Conservation (phyloP, 2,329 filamentous ascomycete genomes). For the Blumeria graminis region DNA sequence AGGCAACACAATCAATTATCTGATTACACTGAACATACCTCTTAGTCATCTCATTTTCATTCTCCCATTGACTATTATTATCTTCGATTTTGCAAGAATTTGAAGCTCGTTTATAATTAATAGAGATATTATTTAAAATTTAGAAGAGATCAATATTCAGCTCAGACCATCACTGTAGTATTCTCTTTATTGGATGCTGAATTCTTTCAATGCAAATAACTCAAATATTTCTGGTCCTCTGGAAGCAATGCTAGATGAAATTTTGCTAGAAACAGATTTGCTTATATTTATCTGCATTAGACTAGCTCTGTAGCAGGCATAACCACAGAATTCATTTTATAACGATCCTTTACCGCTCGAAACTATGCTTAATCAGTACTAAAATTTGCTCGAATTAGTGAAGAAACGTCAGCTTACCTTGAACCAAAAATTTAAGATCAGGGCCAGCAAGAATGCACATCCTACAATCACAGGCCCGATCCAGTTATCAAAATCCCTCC, state of each 20-base stretch:
- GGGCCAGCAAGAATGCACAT: constrained; percentile 48
- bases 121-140: too few relatives aligned
- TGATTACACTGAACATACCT: too few relatives aligned
- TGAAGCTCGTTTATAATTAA: too few relatives aligned
- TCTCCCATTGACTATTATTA: too few relatives aligned
- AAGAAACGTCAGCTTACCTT: constrained; percentile 28
- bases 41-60: too few relatives aligned
- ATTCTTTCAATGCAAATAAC: neutral
- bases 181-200: neutral
- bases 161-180: neutral
- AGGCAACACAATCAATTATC: too few relatives aligned
- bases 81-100: too few relatives aligned
- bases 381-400: neutral
- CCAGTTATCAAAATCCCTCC: constrained; percentile 80
- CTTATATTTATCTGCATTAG: neutral
- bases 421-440: constrained; percentile 74
- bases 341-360: neutral
- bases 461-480: constrained; percentile 68
- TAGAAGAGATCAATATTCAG: too few relatives aligned
- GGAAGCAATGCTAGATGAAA: neutral
- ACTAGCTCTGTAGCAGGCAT: neutral
- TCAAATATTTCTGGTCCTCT: neutral
- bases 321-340: neutral
- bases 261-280: neutral
- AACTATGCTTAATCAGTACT: neutral